phyloP scores from a whole-genome alignment of 345 rosid species.

The Physaria fendleri region DNA sequence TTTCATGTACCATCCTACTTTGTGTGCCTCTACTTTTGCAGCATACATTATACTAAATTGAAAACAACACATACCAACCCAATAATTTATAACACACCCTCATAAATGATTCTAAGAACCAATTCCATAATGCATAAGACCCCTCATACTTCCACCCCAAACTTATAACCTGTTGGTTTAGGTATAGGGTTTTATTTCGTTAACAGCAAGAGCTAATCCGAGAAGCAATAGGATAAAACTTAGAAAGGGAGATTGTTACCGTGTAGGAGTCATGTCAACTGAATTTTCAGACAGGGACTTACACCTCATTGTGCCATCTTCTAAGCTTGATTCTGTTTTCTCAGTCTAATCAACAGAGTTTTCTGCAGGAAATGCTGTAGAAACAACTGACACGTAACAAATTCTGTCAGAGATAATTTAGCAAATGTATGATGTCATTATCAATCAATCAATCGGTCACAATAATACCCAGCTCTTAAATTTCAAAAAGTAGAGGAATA shows the following conservation, averaged over 20 bases:
- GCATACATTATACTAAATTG: conserved; percentile 14
- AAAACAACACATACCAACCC: background rate
- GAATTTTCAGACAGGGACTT: background rate
- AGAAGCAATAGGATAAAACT: background rate
- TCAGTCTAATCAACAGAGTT: conserved; percentile 25
- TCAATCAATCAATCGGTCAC: conserved; percentile 36
- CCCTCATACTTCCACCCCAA: background rate
- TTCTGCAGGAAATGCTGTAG: conserved; percentile 25
- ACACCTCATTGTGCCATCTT: conserved; percentile 19
- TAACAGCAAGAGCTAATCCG: background rate
- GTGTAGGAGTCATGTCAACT: background rate
- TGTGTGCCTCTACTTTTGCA: conserved; percentile 29
- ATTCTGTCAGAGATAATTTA: conserved; percentile 36
- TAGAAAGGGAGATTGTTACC: conserved; percentile 10
- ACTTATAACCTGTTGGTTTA: conserved; percentile 2
- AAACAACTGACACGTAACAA: conserved; percentile 29
- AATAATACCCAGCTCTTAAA: background rate
- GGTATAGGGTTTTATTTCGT: background rate
- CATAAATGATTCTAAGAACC: too few relatives aligned
- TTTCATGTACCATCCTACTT: conserved; percentile 24
- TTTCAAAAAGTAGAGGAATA: background rate
- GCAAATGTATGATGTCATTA: conserved; percentile 31
- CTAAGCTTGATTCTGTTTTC: conserved; percentile 24
- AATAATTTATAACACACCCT: background rate
- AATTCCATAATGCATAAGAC: background rate